Conservation (phyloP, 78 protist genomes). For the Cavenderia fasciculata region DNA sequence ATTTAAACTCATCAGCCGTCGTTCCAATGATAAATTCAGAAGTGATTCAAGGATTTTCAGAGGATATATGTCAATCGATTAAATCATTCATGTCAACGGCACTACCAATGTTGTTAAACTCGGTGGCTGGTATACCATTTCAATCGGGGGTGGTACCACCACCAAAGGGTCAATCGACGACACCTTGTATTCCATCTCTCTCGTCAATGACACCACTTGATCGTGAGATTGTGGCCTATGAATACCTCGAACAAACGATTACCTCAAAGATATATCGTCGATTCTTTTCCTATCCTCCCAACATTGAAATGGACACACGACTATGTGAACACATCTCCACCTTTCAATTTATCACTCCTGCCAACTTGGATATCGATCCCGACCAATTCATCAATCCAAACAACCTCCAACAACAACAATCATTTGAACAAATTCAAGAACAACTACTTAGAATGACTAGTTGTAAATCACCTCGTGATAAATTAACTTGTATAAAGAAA, state of each 20-base stretch:
- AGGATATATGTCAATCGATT: constrained; percentile 14
- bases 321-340: constrained; percentile 45
- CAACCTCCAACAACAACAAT: constrained; percentile 7
- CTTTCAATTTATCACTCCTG: constrained; percentile 46
- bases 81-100: constrained; percentile 42
- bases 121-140: constrained; percentile 51
- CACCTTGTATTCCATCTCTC: constrained; percentile 9
- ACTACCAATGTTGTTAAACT: constrained; percentile 58
- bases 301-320: constrained; percentile 42
- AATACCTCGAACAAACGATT: constrained; percentile 55
- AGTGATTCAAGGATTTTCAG: no score
- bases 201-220: background rate
- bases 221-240: constrained; percentile 35
- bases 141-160: no score
- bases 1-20: background rate
- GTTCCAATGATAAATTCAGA: no score
- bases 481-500: constrained; percentile 36
- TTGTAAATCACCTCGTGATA: constrained; percentile 65
- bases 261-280: constrained; percentile 35
- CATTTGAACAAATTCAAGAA: constrained; percentile 68
- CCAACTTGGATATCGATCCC: constrained; percentile 60
- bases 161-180: background rate
- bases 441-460: constrained; percentile 43
- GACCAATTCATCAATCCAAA: no score
- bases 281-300: constrained; percentile 29